A percentile compares a stretch with the other conserved stretches of the same genome.
Conservation (phyloP, 2,329 filamentous ascomycete species). For the Dactylellina sp. region DNA sequence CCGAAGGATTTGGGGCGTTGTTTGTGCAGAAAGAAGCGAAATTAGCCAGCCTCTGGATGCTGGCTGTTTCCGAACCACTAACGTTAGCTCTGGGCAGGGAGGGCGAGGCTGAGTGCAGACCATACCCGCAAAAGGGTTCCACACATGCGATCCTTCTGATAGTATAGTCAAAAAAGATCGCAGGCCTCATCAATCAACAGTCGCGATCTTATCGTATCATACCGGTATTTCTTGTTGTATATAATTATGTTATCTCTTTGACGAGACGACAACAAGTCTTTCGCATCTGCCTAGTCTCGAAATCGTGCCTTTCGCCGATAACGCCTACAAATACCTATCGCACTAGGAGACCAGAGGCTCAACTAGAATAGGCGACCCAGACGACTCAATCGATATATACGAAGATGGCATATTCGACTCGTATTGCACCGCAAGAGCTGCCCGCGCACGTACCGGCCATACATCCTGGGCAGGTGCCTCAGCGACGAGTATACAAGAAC, state of each 20-base stretch:
- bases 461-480: slow-evolving; percentile 8
- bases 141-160: slow-evolving; percentile 50
- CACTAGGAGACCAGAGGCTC: neutral
- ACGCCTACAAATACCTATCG: neutral
- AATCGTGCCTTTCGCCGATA: slow-evolving; percentile 25
- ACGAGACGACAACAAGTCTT: neutral
- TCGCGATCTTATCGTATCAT: slow-evolving; percentile 19
- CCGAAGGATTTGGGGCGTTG: slow-evolving; percentile 43
- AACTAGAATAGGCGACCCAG: slow-evolving; percentile 4
- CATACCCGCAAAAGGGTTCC: slow-evolving; percentile 1
- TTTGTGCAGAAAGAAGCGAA: slow-evolving; percentile 35
- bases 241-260: slow-evolving; percentile 19
- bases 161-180: slow-evolving; percentile 13
- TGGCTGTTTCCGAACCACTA: slow-evolving; percentile 30
- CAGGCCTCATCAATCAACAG: slow-evolving; percentile 8
- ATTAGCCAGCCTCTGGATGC: slow-evolving; percentile 30
- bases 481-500: slow-evolving; percentile 33
- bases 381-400: slow-evolving; percentile 16
- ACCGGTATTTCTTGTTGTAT: slow-evolving; percentile 7
- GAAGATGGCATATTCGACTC: slow-evolving; percentile 45
- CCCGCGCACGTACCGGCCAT: slow-evolving; percentile 36
- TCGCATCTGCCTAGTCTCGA: slow-evolving; percentile 16
- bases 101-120: slow-evolving; percentile 49
- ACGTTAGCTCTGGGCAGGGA: slow-evolving; percentile 27
- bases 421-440: slow-evolving; percentile 35